phyloP scores from a whole-genome alignment of 1,284 basidiomycete genomes.

The Xerocomus nothofagi region DNA sequence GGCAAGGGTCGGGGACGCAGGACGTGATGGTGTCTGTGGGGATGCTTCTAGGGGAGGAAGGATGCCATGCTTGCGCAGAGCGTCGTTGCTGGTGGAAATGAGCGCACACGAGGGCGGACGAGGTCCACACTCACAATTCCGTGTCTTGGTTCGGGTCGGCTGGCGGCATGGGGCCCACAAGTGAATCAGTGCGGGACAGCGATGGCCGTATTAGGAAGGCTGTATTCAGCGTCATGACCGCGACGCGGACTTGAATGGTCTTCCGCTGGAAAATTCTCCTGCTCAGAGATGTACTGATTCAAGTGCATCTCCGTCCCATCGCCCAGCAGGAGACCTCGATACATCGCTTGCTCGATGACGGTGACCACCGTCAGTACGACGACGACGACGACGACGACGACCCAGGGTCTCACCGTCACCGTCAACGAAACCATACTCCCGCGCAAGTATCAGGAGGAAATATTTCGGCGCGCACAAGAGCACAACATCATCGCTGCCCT shows the following conservation, averaged over 20 bases:
- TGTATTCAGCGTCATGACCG: slow-evolving; percentile 25
- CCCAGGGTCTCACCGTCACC: slow-evolving; percentile 24
- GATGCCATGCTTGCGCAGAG: slow-evolving; percentile 88
- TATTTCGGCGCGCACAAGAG: slow-evolving; percentile 68
- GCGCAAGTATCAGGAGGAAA: slow-evolving; percentile 70
- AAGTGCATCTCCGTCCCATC: slow-evolving; percentile 15
- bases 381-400: slow-evolving; percentile 24
- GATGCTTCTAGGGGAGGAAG: slow-evolving; percentile 72
- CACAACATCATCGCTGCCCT: slow-evolving; percentile 77
- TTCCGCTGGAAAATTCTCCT: slow-evolving; percentile 10
- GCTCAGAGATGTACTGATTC: slow-evolving; percentile 27
- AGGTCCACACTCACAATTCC: slow-evolving; percentile 70
- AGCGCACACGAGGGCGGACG: slow-evolving; percentile 2
- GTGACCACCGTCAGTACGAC: slow-evolving; percentile 19
- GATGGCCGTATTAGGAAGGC: slow-evolving; percentile 30
- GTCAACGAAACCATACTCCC: slow-evolving; percentile 43
- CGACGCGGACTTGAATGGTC: slow-evolving; percentile 31
- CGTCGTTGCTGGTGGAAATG: slow-evolving; percentile 72
- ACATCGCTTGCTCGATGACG: slow-evolving; percentile 27
- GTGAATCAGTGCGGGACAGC: slow-evolving; percentile 1
- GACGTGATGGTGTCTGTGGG: slow-evolving; percentile 74
- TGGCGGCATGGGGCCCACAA: too few relatives aligned
- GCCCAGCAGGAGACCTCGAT: slow-evolving; percentile 14
- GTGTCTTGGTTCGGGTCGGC: slow-evolving; percentile 87
- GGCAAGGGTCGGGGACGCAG: slow-evolving; percentile 65